These are phyloP conservation scores for Arthrobotrys iridis DNA, from an alignment of 2,329 filamentous ascomycete genomes.

Conservation along the genomic window DNA sequence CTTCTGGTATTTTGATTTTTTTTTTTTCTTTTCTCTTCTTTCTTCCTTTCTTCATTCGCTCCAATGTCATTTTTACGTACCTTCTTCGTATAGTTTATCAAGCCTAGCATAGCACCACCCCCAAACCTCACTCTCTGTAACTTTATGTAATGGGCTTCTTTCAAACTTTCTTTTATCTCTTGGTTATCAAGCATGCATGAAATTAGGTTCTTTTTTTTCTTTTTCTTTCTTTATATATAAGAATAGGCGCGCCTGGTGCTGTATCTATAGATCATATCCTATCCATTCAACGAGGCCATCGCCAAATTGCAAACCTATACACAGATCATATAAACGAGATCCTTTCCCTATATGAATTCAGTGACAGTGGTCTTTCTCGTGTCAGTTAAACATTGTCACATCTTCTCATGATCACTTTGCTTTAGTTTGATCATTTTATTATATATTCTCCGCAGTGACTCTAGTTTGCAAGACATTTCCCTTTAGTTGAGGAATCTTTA, in stretches of 20 bases:
- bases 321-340: no score
- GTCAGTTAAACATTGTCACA: no score
- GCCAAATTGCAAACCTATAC: no score
- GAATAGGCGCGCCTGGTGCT: slow-evolving; percentile 24
- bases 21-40: slow-evolving; percentile 13
- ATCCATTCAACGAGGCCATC: background rate
- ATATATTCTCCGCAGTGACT: no score
- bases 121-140: background rate
- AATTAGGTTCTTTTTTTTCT: background rate
- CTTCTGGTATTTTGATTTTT: slow-evolving; percentile 9
- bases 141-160: background rate
- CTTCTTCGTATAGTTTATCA: slow-evolving; percentile 9
- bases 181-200: slow-evolving; percentile 4
- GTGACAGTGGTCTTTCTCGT: no score
- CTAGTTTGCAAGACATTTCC: no score
- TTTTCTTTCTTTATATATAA: background rate
- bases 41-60: slow-evolving; percentile 2
- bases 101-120: slow-evolving; percentile 28
- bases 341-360: no score
- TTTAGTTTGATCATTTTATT: no score
- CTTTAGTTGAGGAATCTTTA: no score
- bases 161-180: background rate
- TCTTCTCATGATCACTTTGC: no score
- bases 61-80: slow-evolving; percentile 10
- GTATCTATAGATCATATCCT: slow-evolving; percentile 22